These are phyloP conservation scores for Lotus japonicus DNA, from an alignment of 306 rosid species.

Conservation along the genomic window DNA sequence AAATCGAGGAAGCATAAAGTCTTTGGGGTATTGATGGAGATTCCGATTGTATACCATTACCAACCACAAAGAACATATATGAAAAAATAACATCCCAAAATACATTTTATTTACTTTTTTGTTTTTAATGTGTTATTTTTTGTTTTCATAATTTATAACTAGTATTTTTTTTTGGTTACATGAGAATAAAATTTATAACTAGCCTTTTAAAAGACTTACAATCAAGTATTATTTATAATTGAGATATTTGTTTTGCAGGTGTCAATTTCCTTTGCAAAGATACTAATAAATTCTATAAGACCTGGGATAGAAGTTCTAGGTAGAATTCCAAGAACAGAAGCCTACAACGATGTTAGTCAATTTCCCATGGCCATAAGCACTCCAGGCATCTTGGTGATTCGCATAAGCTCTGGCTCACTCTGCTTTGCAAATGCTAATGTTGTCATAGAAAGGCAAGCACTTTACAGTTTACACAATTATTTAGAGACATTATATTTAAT, in stretches of 20 bases:
- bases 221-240: background rate
- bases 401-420: constrained; percentile 65
- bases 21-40: too few relatives aligned
- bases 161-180: too few relatives aligned
- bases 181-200: too few relatives aligned
- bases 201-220: too few relatives aligned
- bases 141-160: too few relatives aligned
- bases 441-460: constrained; percentile 65
- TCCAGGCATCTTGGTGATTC: constrained; percentile 54
- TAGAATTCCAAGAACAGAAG: constrained; percentile 65
- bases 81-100: too few relatives aligned
- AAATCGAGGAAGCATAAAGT: too few relatives aligned
- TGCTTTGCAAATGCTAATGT: constrained; percentile 87
- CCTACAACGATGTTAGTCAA: constrained; percentile 58
- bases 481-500: background rate
- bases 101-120: too few relatives aligned
- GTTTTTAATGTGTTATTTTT: too few relatives aligned
- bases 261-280: constrained; percentile 67
- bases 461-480: background rate
- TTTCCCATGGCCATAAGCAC: constrained; percentile 71
- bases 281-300: constrained; percentile 59
- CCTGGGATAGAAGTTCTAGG: constrained; percentile 71
- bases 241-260: constrained; percentile 41
- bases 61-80: too few relatives aligned
- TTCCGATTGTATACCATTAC: too few relatives aligned